Conservation (phyloP, 345 rosid genomes). For the Gynandropsis gynandra region DNA sequence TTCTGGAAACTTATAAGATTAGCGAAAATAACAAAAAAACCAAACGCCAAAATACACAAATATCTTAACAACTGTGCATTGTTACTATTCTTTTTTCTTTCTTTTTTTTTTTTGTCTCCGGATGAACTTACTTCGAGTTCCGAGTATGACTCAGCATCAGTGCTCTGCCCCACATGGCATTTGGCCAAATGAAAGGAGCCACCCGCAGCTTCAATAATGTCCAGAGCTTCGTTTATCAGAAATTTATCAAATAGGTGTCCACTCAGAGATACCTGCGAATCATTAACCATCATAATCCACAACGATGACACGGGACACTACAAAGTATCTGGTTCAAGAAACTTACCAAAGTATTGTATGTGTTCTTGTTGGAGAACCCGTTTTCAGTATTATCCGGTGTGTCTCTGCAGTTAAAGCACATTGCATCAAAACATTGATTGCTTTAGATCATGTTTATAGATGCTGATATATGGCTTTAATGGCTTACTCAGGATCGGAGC, state of each 20-base stretch:
- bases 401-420: constrained; percentile 41
- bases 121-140: constrained; percentile 71
- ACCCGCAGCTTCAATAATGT: constrained; percentile 79
- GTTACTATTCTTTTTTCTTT: background rate
- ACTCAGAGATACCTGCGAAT: constrained; percentile 73
- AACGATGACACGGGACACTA: constrained; percentile 3
- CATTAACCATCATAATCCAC: constrained; percentile 24
- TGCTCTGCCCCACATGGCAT: constrained; percentile 83
- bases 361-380: constrained; percentile 38
- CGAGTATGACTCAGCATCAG: constrained; percentile 59
- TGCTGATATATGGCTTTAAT: background rate
- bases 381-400: constrained; percentile 26
- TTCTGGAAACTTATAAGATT: constrained; percentile 16
- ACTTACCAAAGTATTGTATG: constrained; percentile 42
- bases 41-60: constrained; percentile 12
- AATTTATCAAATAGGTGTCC: constrained; percentile 91
- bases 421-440: background rate
- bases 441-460: background rate
- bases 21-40: constrained; percentile 17
- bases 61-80: constrained; percentile 13
- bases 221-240: constrained; percentile 91
- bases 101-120: constrained; percentile 2
- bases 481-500: constrained; percentile 65
- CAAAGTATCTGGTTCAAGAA: constrained; percentile 14
- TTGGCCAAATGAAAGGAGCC: constrained; percentile 85